These are phyloP conservation scores for Otatea glauca DNA, from an alignment of 176 grass and related monocot genomes.

Conservation along the genomic window DNA sequence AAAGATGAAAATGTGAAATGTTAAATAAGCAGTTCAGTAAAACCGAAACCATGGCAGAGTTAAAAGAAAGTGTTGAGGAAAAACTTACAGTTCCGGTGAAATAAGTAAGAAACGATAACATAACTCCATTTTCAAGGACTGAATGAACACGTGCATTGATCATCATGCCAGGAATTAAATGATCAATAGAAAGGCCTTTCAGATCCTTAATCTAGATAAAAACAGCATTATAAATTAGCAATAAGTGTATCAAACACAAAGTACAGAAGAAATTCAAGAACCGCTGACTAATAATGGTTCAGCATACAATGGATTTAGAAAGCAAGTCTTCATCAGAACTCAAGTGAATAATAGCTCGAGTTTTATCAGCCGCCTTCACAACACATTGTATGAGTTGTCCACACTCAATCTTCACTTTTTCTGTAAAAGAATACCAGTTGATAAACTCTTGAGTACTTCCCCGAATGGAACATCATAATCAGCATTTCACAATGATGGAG, in stretches of 20 bases:
- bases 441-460: slow-evolving; percentile 21
- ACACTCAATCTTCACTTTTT: slow-evolving; percentile 51
- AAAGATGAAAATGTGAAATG: slow-evolving; percentile 26
- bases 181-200: slow-evolving; percentile 92
- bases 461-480: slow-evolving; percentile 38
- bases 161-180: slow-evolving; percentile 97
- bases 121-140: slow-evolving; percentile 85
- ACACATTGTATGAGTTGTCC: slow-evolving; percentile 77
- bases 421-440: slow-evolving; percentile 49
- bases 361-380: slow-evolving; percentile 79
- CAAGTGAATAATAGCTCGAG: slow-evolving; percentile 73
- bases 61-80: neutral
- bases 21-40: slow-evolving; percentile 15
- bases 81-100: slow-evolving; percentile 89
- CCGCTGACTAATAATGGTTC: neutral
- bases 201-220: slow-evolving; percentile 78
- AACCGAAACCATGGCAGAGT: slow-evolving; percentile 29
- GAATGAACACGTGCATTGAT: slow-evolving; percentile 86
- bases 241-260: slow-evolving; percentile 23
- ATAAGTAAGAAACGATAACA: slow-evolving; percentile 96
- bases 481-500: slow-evolving; percentile 8
- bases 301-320: slow-evolving; percentile 78
- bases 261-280: neutral
- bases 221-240: slow-evolving; percentile 39
- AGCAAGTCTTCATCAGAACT: slow-evolving; percentile 73